Evolutionary conservation across 495 filamentous ascomycete genomes (phyloP), one percentile per base, ranked within the genome.

Genomic region (Pyronema domesticum): DNA sequence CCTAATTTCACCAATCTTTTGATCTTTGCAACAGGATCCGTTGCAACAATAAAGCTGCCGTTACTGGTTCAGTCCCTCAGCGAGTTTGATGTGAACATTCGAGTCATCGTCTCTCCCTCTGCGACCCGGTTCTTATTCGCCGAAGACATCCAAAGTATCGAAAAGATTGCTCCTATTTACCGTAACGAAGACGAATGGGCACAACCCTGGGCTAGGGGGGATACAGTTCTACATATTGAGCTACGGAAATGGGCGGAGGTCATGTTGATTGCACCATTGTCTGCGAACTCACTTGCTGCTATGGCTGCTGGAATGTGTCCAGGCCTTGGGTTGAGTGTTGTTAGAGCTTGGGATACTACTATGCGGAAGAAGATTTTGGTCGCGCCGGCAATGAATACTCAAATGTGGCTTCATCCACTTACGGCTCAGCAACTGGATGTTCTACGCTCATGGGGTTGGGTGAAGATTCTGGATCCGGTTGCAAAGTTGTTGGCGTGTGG

Each of bases 41-140:
- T 95, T 37, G 89, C 89, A 46, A 87, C 87, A 7, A 91, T 95
- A 69, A 95, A 95, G 62, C 74, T 95, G 30, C 84, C 84, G 6
- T 72, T 75, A 53, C 87, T 95, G 52, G 65, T 83, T 47, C 53
- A 70, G 9, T 68, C 78, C 0, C 74, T 95, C 6, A 69, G 73
- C 50, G 55, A 64, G n/a, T 64, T 78, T 63, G 46, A 46, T 8
- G 74, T 94, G 40, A 82, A 81, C 33, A 83, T 95, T 65, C 83
- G 85, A 35, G 71, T 95, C 53, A 68, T 95, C 57, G 70, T 95
- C 44, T 89, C 85, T 17, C 67, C 74, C 13, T 77, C 80, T 10
- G 83, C 89, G 0, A 68, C 73, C 39, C 70, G 76, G 5, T 95
- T 94, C 65, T 76, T 95, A 13, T 60, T 74, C 44, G 54, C 58